Evolutionary conservation across 1,284 basidiomycete species (phyloP).

Genomic region (Melanopsichium pennsylvanicum): DNA sequence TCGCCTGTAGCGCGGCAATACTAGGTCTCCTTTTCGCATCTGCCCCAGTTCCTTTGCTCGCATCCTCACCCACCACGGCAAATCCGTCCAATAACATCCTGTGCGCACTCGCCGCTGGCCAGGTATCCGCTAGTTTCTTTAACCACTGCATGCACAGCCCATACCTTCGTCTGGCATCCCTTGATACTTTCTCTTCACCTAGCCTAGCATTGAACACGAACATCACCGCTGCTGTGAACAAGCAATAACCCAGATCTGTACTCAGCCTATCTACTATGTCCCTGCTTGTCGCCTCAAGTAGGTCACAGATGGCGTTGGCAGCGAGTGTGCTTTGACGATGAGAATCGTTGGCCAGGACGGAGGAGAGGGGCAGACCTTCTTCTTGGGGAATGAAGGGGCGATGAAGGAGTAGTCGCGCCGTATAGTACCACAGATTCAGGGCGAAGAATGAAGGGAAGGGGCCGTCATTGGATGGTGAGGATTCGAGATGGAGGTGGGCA

Average conservation of each 20-base stretch:
- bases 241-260: conserved; percentile 56
- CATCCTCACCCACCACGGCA: conserved; percentile 47
- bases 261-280: conserved; percentile 52
- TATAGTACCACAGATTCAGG: conserved; percentile 57
- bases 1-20: conserved; percentile 23
- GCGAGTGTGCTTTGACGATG: conserved; percentile 49
- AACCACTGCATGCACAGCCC: conserved; percentile 55
- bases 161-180: conserved; percentile 47
- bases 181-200: conserved; percentile 28
- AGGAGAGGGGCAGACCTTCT: conserved; percentile 40
- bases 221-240: conserved; percentile 60
- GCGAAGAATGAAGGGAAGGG: conserved; percentile 53
- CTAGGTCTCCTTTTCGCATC: conserved; percentile 11
- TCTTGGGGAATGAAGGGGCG: conserved; percentile 61
- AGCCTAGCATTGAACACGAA: conserved; percentile 58
- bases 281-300: conserved; percentile 42
- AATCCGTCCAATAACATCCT: conserved; percentile 59
- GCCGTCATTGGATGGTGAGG: conserved; percentile 30
- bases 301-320: conserved; percentile 54
- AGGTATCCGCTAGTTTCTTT: conserved; percentile 49
- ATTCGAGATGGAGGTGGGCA: conserved; percentile 41
- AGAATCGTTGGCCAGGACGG: conserved; percentile 46
- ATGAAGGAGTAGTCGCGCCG: conserved; percentile 51
- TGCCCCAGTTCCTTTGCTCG: conserved; percentile 26
- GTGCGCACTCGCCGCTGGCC: conserved; percentile 59